These are phyloP conservation scores for Suillus cothurnatus DNA, from an alignment of 768 basidiomycete species.

Conservation along the genomic window DNA sequence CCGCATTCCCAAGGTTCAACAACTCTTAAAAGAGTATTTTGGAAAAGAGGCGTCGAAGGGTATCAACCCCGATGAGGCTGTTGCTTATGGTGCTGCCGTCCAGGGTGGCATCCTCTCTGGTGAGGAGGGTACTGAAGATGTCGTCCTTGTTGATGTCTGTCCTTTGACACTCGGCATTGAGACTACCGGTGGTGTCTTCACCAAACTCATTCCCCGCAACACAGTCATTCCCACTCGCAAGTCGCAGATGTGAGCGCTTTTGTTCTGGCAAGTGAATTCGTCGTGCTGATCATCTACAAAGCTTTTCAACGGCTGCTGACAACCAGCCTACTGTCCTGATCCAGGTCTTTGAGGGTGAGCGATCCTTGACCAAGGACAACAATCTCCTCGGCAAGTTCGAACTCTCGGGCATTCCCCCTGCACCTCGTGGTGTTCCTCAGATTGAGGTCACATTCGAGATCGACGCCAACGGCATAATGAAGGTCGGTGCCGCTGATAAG, in stretches of 20 bases:
- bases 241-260: conserved; percentile 72
- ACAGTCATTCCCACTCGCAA: conserved; percentile 98
- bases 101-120: conserved; percentile 98
- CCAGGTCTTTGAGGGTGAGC: conserved; percentile 98
- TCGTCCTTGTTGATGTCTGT: conserved; percentile 95
- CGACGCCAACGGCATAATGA: conserved; percentile 95
- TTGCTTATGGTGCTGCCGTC: conserved; percentile 98
- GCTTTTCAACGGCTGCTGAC: conserved; percentile 83
- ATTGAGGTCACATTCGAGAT: conserved; percentile 98
- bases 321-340: conserved; percentile 96
- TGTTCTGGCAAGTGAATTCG: neutral
- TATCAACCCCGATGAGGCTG: conserved; percentile 99
- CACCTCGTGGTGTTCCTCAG: conserved; percentile 95
- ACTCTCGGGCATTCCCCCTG: conserved; percentile 88
- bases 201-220: conserved; percentile 96
- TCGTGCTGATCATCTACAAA: conserved; percentile 16
- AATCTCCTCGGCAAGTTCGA: conserved; percentile 98
- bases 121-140: conserved; percentile 85
- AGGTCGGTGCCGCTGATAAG: conserved; percentile 91
- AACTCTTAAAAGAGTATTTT: conserved; percentile 97
- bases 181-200: conserved; percentile 98
- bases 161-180: conserved; percentile 98
- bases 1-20: conserved; percentile 99
- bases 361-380: conserved; percentile 97
- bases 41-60: conserved; percentile 97